These are phyloP conservation scores for Leccinum glutinopallens DNA, from an alignment of 1,284 basidiomycete genomes.

Conservation along the genomic window DNA sequence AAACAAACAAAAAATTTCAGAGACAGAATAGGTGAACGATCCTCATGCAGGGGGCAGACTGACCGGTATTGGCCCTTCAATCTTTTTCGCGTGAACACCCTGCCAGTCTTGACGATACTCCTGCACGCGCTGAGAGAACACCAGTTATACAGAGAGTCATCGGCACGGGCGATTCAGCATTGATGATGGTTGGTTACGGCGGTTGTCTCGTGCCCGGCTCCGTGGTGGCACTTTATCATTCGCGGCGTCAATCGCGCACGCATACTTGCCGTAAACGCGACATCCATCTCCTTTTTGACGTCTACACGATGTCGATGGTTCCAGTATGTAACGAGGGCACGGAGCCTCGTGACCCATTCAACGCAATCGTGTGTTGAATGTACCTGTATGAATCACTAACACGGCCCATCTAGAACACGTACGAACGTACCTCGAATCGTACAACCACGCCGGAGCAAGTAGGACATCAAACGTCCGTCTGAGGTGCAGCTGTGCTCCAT, in stretches of 20 bases:
- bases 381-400: constrained; percentile 42
- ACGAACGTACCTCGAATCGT: constrained; percentile 66
- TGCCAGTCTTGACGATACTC: constrained; percentile 70
- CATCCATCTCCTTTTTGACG: constrained; percentile 77
- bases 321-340: constrained; percentile 76
- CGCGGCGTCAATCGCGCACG: constrained; percentile 61
- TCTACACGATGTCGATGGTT: constrained; percentile 68
- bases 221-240: constrained; percentile 38
- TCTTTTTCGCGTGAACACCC: constrained; percentile 68
- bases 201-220: constrained; percentile 43
- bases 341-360: constrained; percentile 75
- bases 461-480: constrained; percentile 80
- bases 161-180: constrained; percentile 58
- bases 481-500: constrained; percentile 56
- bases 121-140: constrained; percentile 76
- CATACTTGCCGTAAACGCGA: constrained; percentile 54
- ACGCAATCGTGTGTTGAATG: constrained; percentile 64
- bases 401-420: constrained; percentile 6
- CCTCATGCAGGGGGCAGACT: constrained; percentile 28
- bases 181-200: constrained; percentile 51
- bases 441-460: constrained; percentile 69
- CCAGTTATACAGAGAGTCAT: constrained; percentile 73
- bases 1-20: constrained; percentile 1
- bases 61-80: constrained; percentile 72
- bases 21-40: not conserved